These are phyloP conservation scores for Phytophthora kernoviae DNA, from an alignment of 352 stramenopile genomes.

Conservation along the genomic window DNA sequence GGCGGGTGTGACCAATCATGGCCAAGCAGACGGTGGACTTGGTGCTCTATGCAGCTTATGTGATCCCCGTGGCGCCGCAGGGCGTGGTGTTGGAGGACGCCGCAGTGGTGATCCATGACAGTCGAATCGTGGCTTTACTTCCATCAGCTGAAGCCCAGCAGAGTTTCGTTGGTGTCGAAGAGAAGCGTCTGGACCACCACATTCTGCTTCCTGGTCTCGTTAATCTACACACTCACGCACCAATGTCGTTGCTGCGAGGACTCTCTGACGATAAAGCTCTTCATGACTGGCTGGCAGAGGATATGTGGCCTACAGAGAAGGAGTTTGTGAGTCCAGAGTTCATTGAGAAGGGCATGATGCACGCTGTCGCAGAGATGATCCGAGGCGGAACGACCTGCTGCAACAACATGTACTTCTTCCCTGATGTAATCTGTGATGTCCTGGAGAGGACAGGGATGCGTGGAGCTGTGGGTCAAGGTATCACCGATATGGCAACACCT, in stretches of 20 bases:
- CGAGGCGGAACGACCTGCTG: constrained; percentile 82
- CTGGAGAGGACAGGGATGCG: constrained; percentile 71
- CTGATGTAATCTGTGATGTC: constrained; percentile 46
- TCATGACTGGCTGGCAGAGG: constrained; percentile 72
- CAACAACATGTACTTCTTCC: constrained; percentile 92
- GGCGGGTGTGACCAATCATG: constrained; percentile 1
- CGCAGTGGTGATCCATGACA: constrained; percentile 58
- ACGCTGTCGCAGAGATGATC: constrained; percentile 83
- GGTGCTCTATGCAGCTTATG: constrained; percentile 65
- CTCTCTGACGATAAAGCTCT: constrained; percentile 85
- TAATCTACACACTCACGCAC: constrained; percentile 82
- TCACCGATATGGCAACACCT: constrained; percentile 68
- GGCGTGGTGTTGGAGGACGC: constrained; percentile 69
- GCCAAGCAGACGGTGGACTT: constrained; percentile 46
- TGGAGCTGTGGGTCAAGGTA: constrained; percentile 55
- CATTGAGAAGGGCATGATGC: constrained; percentile 62
- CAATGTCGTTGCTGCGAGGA: constrained; percentile 81
- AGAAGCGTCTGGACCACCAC: constrained; percentile 51
- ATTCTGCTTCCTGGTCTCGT: constrained; percentile 84
- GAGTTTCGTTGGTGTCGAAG: constrained; percentile 45
- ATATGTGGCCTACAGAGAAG: constrained; percentile 81
- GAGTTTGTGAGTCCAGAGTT: constrained; percentile 77
- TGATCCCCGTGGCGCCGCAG: constrained; percentile 77
- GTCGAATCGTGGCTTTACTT: constrained; percentile 70
- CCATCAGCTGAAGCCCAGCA: constrained; percentile 42